Evolutionary conservation across 106 monocot species (phyloP), one percentile per base, ranked within the genome.

Genomic region (Dioscorea alata): DNA sequence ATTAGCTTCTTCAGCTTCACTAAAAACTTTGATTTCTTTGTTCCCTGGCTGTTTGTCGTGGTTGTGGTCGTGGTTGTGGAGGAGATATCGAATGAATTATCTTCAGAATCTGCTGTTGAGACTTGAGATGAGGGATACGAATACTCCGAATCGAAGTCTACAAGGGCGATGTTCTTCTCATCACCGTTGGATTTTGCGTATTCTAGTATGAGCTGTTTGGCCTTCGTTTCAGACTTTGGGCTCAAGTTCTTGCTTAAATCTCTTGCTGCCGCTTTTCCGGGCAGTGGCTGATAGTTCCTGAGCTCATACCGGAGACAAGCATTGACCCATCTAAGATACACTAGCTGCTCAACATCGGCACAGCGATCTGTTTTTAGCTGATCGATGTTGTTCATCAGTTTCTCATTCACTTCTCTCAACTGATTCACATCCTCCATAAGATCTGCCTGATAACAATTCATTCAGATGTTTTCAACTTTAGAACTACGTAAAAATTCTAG

Each of bases 281-380:
- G 69, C 58, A 75, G 35, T 5, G 80, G 70, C 52, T 86, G 76
- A 70, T 71, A 76, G 33, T 83, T 81, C 34, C 78, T 78, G 42
- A 88, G 60, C 49, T 94, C 94, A 49, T 94, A 78, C 28, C 94
- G 69, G 32, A 94, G 64, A 79, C 94, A 91, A 49, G 94, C 94
- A 71, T 94, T 91, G 59, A 94, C 58, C 94, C 94, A 88, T 65
- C 79, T 81, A 28, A 94, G 91, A 66, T 94, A 91, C 17, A 94
- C 88, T 21, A 94, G 59, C 49, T 94, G 88, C 68, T 91, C 90
- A 8, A 91, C 75, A 49, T 88, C 83, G 13, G 76, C 54, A 57
- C 69, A 94, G 2, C 70, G 85, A 68, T 86, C 78, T 15, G 59
- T 81, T 60, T 66, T 80, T 12, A 91, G 69, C 66, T 83, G 83